Percentiles rank a stretch among this genome's conserved stretches.
phyloP scores from a whole-genome alignment of 2,329 filamentous ascomycete genomes.

The Paradendryphiella salina region DNA sequence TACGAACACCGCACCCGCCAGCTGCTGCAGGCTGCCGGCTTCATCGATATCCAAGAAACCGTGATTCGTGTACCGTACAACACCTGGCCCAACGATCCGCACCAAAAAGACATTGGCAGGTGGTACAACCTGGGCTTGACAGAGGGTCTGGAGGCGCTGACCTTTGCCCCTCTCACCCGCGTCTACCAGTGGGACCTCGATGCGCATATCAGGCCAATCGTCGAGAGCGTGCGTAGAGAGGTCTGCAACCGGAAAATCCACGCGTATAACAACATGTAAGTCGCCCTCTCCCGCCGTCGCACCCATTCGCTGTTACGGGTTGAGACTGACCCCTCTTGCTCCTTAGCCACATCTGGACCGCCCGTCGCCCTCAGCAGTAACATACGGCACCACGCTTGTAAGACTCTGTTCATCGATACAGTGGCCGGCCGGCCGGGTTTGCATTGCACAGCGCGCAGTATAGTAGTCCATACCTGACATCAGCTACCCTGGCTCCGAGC shows the following conservation, averaged over 20 bases:
- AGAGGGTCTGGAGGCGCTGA: slow-evolving; percentile 72
- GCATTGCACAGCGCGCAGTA: slow-evolving; percentile 17
- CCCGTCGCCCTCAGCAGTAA: slow-evolving; percentile 51
- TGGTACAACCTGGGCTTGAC: slow-evolving; percentile 84
- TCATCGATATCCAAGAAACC: slow-evolving; percentile 75
- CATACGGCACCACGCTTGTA: slow-evolving; percentile 17
- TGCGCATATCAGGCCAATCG: slow-evolving; percentile 64
- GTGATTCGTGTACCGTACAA: slow-evolving; percentile 72
- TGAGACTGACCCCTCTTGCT: slow-evolving; percentile 39
- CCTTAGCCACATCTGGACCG: slow-evolving; percentile 54
- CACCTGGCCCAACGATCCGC: slow-evolving; percentile 68
- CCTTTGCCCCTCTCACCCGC: slow-evolving; percentile 71
- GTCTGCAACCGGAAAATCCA: slow-evolving; percentile 69
- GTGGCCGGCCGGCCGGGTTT: slow-evolving; percentile 15
- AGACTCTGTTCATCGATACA: slow-evolving; percentile 17
- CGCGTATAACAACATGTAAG: slow-evolving; percentile 78
- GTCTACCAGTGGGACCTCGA: slow-evolving; percentile 62
- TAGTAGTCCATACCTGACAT: slow-evolving; percentile 9
- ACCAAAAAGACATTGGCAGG: slow-evolving; percentile 69
- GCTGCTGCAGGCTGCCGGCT: slow-evolving; percentile 71
- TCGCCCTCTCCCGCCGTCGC: slow-evolving; percentile 34
- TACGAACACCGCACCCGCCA: slow-evolving; percentile 65
- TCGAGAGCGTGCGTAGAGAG: slow-evolving; percentile 66
- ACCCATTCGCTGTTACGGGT: slow-evolving; percentile 31
- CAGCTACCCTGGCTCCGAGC: slow-evolving; percentile 6